Evolutionary conservation across 495 filamentous ascomycete genomes (phyloP), one percentile per base, ranked within the genome.

Genomic region (Neurospora sp.): DNA sequence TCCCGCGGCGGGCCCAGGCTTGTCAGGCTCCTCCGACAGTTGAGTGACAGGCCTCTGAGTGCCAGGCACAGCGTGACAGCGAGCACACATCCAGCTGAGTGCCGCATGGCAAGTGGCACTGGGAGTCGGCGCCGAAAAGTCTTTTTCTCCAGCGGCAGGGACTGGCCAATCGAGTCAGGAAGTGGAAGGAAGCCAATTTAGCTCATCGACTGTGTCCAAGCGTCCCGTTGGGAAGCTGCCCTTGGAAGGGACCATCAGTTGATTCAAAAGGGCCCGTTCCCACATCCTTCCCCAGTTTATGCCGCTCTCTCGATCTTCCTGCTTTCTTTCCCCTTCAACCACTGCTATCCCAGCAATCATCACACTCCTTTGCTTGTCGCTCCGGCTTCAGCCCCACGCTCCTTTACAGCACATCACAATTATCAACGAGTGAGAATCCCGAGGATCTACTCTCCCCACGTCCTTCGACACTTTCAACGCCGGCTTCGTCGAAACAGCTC

Each of bases 351-450:
- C 75, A 78, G 73, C 75, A 69, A 70, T 76, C 74, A 75, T 72
- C 78, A 81, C 77, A 71, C 78, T 81, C 80, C 70, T 80, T 81
- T 78, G 72, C 72, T 74, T 69, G 72, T 76, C 59, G 75, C 74
- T 75, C 74, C 75, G 78, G 79, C 79, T 72, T 76, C 79, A 78
- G 80, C 77, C 77, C 79, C 69, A 79, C 79, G 71, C 77, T 81
- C 78, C 72, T 80, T 81, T 75, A 62, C 46, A 75, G 70, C 27
- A 70, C 27, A 69, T 69, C 72, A 40, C 66, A 74, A 70, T 39
- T 12, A 54, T 27, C 46, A 54, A 23, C 46, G n/a, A n/a, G n/a
- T n/a, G n/a, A n/a, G n/a, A n/a, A n/a, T n/a, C 72, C 44, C 59
- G 35, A 66, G 38, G 37, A 69, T 41, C 40, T 35, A 35, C 70